A percentile compares a stretch with the other conserved stretches of the same genome.
Evolutionary conservation across 108 stramenopile species (phyloP).

Genomic region (Skeletonema grethae): DNA sequence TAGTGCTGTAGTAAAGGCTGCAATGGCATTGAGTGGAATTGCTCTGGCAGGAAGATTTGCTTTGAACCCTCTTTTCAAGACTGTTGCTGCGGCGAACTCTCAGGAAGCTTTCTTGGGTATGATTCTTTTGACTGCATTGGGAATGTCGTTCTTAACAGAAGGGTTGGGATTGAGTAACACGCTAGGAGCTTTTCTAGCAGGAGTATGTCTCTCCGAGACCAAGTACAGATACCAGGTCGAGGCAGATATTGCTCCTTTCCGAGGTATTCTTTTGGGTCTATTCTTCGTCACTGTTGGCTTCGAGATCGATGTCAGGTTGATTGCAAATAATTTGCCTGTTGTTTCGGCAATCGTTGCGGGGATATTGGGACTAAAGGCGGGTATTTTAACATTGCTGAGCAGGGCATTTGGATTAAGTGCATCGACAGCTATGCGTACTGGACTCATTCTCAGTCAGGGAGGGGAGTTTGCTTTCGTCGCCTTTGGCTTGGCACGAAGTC

Average conservation of each 20-base stretch:
- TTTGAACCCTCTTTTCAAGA: conserved; percentile 88
- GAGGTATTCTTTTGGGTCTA: conserved; percentile 92
- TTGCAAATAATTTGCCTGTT: conserved; percentile 66
- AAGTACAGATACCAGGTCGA: conserved; percentile 95
- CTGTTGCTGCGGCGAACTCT: conserved; percentile 79
- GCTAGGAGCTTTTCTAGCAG: conserved; percentile 96
- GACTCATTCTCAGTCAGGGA: conserved; percentile 91
- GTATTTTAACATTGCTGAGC: conserved; percentile 63
- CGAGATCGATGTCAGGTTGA: conserved; percentile 88
- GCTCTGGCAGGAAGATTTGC: conserved; percentile 84
- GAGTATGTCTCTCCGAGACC: conserved; percentile 93
- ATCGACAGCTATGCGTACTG: conserved; percentile 86
- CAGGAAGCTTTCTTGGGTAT: conserved; percentile 96
- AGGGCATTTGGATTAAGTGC: conserved; percentile 81
- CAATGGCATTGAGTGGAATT: conserved; percentile 85
- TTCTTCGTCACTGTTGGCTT: conserved; percentile 98
- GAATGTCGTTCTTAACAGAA: conserved; percentile 94
- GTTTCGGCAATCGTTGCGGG: conserved; percentile 80
- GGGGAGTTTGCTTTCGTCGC: conserved; percentile 99
- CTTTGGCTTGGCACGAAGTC: conserved; percentile 87
- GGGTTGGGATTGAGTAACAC: conserved; percentile 94
- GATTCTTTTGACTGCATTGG: conserved; percentile 88
- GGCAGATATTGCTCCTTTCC: conserved; percentile 95
- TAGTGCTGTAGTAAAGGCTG: conserved; percentile 86
- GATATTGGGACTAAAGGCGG: conserved; percentile 88